Evolutionary conservation across 1,284 basidiomycete species (phyloP).

Genomic region (Phellopilus nigrolimitatus): DNA sequence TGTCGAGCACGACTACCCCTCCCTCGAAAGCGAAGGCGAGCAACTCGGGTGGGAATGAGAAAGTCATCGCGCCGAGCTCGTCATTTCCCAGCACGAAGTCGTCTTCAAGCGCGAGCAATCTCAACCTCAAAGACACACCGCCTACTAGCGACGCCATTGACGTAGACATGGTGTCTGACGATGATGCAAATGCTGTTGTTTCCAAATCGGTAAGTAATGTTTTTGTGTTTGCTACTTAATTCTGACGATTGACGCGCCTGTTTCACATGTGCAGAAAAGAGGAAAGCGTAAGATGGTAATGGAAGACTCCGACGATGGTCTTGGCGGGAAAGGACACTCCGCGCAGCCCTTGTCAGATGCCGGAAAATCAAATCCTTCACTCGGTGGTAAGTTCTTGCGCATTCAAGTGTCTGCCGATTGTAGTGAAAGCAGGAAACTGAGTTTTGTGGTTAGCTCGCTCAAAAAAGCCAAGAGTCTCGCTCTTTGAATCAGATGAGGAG

Average conservation of each 20-base stretch:
- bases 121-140: slow-evolving; percentile 47
- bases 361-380: slow-evolving; percentile 23
- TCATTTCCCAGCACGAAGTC: slow-evolving; percentile 22
- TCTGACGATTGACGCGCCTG: not conserved
- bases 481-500: slow-evolving; percentile 38
- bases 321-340: slow-evolving; percentile 22
- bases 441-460: slow-evolving; percentile 28
- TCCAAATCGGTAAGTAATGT: slow-evolving; percentile 32
- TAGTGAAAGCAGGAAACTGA: not conserved
- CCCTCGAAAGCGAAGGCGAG: slow-evolving; percentile 35
- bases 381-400: slow-evolving; percentile 27
- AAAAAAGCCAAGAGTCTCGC: slow-evolving; percentile 53
- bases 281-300: slow-evolving; percentile 66
- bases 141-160: slow-evolving; percentile 74
- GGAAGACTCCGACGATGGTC: slow-evolving; percentile 65
- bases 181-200: slow-evolving; percentile 27
- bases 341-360: slow-evolving; percentile 28
- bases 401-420: not conserved
- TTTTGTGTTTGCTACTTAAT: not conserved
- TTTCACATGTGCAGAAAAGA: slow-evolving; percentile 25
- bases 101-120: slow-evolving; percentile 19
- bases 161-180: slow-evolving; percentile 60
- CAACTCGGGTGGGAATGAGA: slow-evolving; percentile 21
- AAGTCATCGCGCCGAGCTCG: slow-evolving; percentile 10
- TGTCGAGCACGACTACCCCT: slow-evolving; percentile 28